phyloP scores from a whole-genome alignment of 306 rosid species.

The Acacia acuminata region DNA sequence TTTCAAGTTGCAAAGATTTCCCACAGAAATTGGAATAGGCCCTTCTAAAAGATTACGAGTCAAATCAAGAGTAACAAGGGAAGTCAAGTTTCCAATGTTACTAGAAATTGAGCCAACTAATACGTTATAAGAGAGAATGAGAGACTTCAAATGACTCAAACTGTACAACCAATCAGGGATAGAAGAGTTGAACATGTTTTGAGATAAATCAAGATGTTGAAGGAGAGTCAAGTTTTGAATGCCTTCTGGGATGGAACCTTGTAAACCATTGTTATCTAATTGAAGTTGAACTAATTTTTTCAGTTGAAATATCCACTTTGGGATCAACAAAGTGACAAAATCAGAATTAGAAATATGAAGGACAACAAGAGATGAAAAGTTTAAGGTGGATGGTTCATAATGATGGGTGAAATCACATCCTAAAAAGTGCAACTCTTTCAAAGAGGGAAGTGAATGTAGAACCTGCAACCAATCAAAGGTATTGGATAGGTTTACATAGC shows the following conservation, averaged over 20 bases:
- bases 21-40: neutral
- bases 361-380: neutral
- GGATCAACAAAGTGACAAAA: neutral
- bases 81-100: conserved; percentile 24
- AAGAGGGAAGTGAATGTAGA: conserved; percentile 27
- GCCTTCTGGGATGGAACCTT: neutral
- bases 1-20: conserved; percentile 23
- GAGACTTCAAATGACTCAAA: conserved; percentile 10
- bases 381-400: neutral
- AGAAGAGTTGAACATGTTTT: neutral
- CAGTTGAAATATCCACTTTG: conserved; percentile 1
- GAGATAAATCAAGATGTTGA: neutral
- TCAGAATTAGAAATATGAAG: neutral
- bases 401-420: accelerated
- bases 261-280: accelerated
- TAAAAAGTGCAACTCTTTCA: neutral
- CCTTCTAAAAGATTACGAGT: neutral
- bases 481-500: neutral
- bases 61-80: neutral
- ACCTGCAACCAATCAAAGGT: conserved; percentile 23
- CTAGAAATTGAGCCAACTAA: neutral
- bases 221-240: conserved; percentile 31
- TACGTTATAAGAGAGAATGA: neutral
- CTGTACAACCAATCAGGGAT: conserved; percentile 16
- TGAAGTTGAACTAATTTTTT: conserved; percentile 5